Conservation (phyloP, 2,329 filamentous ascomycete genomes). For the Sporothrix curviconia region DNA sequence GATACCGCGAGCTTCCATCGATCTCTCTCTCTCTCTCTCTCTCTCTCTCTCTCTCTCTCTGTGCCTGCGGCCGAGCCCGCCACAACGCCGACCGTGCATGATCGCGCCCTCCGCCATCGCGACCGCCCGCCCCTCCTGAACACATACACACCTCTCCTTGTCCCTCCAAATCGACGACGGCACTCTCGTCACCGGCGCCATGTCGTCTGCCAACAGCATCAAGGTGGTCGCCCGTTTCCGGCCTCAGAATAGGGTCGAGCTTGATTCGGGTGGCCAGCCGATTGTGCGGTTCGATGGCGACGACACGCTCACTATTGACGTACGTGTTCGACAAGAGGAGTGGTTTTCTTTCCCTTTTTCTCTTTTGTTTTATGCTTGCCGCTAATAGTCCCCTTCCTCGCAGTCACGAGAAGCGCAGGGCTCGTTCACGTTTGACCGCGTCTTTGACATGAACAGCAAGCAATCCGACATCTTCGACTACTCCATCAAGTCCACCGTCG, state of each 20-base stretch:
- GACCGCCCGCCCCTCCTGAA: neutral
- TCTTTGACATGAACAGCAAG: conserved; percentile 88
- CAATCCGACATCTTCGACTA: conserved; percentile 97
- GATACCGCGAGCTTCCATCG: neutral
- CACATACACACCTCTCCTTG: neutral
- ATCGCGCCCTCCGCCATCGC: conserved; percentile 6
- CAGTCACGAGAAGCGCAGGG: conserved; percentile 78
- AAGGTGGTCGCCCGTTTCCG: conserved; percentile 96
- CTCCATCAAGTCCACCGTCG: conserved; percentile 90
- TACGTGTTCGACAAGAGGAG: conserved; percentile 41
- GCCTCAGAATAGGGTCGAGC: conserved; percentile 91
- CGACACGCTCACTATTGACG: conserved; percentile 80
- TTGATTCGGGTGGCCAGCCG: conserved; percentile 81
- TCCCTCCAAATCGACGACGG: neutral
- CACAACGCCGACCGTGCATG: conserved; percentile 1
- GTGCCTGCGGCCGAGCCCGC: neutral
- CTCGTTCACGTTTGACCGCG: conserved; percentile 92
- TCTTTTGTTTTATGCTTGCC: no score
- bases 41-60: neutral
- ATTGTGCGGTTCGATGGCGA: conserved; percentile 84
- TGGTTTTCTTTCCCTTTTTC: no score
- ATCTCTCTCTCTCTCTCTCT: neutral
- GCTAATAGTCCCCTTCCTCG: conserved; percentile 22
- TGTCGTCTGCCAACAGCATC: conserved; percentile 58
- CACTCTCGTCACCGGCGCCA: conserved; percentile 33